Conservation (phyloP, 2,329 filamentous ascomycete species). For the Colletotrichum simmondsii region DNA sequence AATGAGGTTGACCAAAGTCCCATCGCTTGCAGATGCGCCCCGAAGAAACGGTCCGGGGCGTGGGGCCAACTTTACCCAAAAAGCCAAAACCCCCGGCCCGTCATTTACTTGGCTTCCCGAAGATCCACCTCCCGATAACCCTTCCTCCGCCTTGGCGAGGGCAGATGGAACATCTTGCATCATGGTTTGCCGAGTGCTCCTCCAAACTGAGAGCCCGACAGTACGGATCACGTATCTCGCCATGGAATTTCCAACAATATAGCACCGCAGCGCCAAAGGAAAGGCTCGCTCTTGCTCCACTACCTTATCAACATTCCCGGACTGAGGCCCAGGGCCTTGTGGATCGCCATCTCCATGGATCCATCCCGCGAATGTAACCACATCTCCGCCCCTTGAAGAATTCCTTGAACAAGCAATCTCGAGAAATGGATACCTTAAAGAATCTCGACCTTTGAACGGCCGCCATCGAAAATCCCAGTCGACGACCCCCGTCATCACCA, state of each 20-base stretch:
- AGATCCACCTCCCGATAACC: not conserved
- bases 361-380: slow-evolving; percentile 6
- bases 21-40: too few relatives aligned
- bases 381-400: slow-evolving; percentile 20
- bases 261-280: not conserved
- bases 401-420: not conserved
- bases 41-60: too few relatives aligned
- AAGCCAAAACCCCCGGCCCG: not conserved
- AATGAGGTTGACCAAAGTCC: too few relatives aligned
- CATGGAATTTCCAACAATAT: rapidly evolving
- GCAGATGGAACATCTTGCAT: not conserved
- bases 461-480: not conserved
- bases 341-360: not conserved
- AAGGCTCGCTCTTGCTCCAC: not conserved
- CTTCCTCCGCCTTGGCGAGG: not conserved
- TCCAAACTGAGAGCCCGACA: not conserved
- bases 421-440: not conserved
- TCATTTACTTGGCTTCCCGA: not conserved
- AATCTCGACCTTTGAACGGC: not conserved
- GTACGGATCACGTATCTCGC: not conserved
- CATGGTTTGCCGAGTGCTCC: not conserved
- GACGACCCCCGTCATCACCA: too few relatives aligned
- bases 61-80: too few relatives aligned
- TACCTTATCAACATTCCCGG: not conserved
- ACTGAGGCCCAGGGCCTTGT: not conserved